Evolutionary conservation across 192 early-diverging fungal species (phyloP).

Genomic region (Mortierella alpina): DNA sequence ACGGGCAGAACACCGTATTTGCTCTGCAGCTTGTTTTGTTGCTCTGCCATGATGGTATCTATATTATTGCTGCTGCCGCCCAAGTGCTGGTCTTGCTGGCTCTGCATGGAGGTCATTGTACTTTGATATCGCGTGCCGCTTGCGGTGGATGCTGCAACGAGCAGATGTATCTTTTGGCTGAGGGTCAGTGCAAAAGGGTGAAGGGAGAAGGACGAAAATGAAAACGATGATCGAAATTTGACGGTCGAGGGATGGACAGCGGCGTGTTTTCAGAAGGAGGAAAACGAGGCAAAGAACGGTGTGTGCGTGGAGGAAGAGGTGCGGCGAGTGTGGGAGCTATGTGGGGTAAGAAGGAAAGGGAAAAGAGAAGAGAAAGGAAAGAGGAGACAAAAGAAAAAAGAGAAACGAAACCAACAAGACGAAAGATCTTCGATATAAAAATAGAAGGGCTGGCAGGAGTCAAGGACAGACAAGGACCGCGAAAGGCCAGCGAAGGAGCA

Average conservation of each 20-base stretch:
- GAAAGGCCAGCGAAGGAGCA: neutral
- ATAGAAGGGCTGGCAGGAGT: neutral
- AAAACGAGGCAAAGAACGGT: neutral
- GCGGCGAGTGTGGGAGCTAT: neutral
- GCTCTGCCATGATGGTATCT: slow-evolving; percentile 32
- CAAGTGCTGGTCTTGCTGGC: slow-evolving; percentile 39
- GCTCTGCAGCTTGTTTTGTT: slow-evolving; percentile 31
- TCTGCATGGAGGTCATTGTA: slow-evolving; percentile 26
- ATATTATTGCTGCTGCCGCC: slow-evolving; percentile 14
- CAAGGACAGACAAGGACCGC: no score
- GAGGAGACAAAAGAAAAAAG: neutral
- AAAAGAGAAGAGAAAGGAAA: neutral
- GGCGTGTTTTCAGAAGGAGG: neutral
- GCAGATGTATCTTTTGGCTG: neutral
- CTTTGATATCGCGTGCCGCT: no score
- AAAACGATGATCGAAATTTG: neutral
- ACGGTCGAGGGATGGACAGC: neutral
- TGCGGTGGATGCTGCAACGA: no score
- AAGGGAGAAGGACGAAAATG: neutral
- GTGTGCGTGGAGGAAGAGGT: neutral
- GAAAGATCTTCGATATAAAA: neutral
- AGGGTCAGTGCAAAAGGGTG: neutral
- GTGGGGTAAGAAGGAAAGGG: neutral
- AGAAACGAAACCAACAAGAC: neutral
- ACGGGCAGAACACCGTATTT: slow-evolving; percentile 35